These are phyloP conservation scores for Gossypium trilobum DNA, from an alignment of 441 rosid genomes.

Conservation along the genomic window DNA sequence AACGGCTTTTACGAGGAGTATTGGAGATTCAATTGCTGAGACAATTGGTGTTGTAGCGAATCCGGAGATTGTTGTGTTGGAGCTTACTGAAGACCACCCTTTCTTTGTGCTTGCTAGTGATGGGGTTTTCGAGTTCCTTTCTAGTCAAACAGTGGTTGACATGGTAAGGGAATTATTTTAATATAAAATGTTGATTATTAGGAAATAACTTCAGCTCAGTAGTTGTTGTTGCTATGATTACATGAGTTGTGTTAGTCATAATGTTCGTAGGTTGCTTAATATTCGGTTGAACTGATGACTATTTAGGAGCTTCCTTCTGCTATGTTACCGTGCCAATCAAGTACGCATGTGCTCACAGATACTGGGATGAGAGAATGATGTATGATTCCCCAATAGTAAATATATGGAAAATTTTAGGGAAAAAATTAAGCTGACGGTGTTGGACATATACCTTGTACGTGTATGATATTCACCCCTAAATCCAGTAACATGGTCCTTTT, in stretches of 20 bases:
- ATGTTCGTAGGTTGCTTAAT: neutral
- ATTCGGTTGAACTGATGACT: neutral
- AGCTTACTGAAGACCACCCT: slow-evolving; percentile 70
- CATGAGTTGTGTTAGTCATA: neutral
- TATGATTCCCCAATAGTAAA: neutral
- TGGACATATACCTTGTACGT: neutral
- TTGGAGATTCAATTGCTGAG: slow-evolving; percentile 94
- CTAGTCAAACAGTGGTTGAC: slow-evolving; percentile 93
- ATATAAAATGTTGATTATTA: neutral
- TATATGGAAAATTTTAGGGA: neutral
- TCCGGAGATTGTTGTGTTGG: slow-evolving; percentile 88
- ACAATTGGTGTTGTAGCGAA: slow-evolving; percentile 92
- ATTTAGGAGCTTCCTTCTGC: neutral
- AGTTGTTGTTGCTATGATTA: neutral
- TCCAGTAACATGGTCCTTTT: neutral
- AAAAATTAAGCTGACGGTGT: neutral
- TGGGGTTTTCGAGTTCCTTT: slow-evolving; percentile 95
- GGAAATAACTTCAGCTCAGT: neutral
- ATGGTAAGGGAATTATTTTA: slow-evolving; percentile 65
- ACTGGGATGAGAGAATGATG: neutral
- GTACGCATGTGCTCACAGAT: neutral
- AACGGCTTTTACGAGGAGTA: slow-evolving; percentile 93
- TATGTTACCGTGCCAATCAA: neutral
- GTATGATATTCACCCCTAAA: neutral
- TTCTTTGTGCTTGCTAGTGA: slow-evolving; percentile 98